These are phyloP conservation scores for Gentiana macrophylla DNA, from an alignment of 257 asterid genomes.

Conservation along the genomic window DNA sequence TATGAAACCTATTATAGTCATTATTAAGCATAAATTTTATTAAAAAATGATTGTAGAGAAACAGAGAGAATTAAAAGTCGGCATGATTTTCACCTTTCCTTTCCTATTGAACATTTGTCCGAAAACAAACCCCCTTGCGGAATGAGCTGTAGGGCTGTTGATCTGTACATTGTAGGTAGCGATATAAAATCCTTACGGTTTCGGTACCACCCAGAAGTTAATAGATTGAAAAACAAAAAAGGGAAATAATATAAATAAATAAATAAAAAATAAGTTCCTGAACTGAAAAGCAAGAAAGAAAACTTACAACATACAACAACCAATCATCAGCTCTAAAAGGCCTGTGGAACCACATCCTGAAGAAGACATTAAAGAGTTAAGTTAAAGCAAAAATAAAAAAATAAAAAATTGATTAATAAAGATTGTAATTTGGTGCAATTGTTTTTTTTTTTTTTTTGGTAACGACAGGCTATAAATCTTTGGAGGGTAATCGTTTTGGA, in stretches of 20 bases:
- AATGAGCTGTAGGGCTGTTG: slow-evolving; percentile 56
- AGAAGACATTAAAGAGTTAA: not conserved
- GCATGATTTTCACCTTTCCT: slow-evolving; percentile 58
- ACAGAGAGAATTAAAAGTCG: not conserved
- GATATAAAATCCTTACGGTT: not conserved
- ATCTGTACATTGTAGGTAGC: slow-evolving; percentile 31
- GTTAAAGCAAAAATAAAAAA: no score
- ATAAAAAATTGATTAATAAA: no score
- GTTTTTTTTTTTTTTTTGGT: no score
- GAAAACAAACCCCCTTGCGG: slow-evolving; percentile 70
- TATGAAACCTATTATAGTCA: no score
- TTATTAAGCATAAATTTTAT: not conserved
- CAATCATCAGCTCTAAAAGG: slow-evolving; percentile 88
- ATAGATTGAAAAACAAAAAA: no score
- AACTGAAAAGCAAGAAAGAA: not conserved
- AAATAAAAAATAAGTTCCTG: not conserved
- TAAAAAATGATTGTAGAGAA: not conserved
- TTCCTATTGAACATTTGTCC: slow-evolving; percentile 72
- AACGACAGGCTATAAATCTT: not conserved
- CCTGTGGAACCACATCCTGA: slow-evolving; percentile 78
- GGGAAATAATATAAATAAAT: not conserved
- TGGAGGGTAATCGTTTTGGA: not conserved
- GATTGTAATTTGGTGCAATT: no score
- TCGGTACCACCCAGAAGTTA: not conserved
- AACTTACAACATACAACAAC: slow-evolving; percentile 63